Conservation (phyloP, 2,329 filamentous ascomycete genomes). For the Hypoxylon sp. region DNA sequence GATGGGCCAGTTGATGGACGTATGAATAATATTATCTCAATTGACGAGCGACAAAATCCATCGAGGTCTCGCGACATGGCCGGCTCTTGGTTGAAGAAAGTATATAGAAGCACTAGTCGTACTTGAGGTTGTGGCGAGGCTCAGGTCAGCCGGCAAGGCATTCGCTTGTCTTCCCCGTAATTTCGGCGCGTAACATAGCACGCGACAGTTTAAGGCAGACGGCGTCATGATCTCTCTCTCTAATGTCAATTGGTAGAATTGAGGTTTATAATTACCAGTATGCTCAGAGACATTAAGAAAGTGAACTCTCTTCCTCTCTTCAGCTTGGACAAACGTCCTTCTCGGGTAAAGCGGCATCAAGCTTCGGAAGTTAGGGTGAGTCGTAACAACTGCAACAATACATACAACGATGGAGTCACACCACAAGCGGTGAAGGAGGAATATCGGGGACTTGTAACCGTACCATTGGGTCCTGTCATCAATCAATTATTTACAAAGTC, state of each 20-base stretch:
- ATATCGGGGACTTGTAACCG: conserved; percentile 26
- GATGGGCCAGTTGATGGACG: conserved; percentile 2
- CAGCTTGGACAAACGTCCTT: conserved; percentile 1
- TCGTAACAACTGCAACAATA: conserved; percentile 3
- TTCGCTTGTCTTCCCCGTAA: conserved; percentile 6
- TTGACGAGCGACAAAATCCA: conserved; percentile 7
- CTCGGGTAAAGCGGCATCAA: conserved; percentile 26
- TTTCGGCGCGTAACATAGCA: conserved; percentile 18
- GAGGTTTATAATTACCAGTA: neutral
- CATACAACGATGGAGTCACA: neutral
- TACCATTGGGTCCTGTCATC: conserved; percentile 13
- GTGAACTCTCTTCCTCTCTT: neutral
- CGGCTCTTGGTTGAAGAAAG: conserved; percentile 7
- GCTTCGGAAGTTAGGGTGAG: conserved; percentile 15
- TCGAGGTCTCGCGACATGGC: conserved; percentile 5
- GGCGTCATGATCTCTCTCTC: neutral
- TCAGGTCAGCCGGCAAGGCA: conserved; percentile 9
- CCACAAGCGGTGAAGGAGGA: conserved; percentile 3
- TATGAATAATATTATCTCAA: conserved; percentile 29
- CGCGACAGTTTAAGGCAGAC: conserved; percentile 7
- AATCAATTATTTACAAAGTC: neutral
- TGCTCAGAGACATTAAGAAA: neutral
- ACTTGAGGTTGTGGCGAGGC: neutral
- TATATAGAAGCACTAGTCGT: conserved; percentile 10
- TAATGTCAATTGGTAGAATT: neutral